Evolutionary conservation across 2,329 filamentous ascomycete species (phyloP).

Genomic region (Aspergillus intermedius): DNA sequence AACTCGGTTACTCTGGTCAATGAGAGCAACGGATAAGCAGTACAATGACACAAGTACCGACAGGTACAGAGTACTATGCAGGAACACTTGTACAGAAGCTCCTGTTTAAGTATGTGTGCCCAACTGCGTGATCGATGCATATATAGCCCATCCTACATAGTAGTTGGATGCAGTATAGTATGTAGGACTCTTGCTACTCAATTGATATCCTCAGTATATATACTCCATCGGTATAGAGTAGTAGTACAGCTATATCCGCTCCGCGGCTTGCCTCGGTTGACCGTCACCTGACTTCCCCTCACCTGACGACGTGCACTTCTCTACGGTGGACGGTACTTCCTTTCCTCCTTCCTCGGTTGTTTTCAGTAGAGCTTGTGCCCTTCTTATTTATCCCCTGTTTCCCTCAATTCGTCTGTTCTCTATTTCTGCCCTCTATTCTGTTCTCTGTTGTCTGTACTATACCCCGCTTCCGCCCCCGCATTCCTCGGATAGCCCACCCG

Average conservation of each 20-base stretch:
- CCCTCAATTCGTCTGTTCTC: no score
- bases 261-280: slow-evolving; percentile 19
- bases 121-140: no score
- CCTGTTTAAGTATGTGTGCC: no score
- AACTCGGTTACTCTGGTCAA: no score
- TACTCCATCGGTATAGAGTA: background rate
- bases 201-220: no score
- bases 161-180: no score
- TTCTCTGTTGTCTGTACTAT: background rate
- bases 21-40: no score
- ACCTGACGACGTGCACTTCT: background rate
- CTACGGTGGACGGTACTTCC: background rate
- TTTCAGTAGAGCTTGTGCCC: background rate
- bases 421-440: background rate
- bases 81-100: no score
- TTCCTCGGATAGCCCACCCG: slow-evolving; percentile 9
- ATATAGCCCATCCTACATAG: no score
- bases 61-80: no score
- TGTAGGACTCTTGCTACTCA: no score
- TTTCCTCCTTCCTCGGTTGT: background rate
- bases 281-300: background rate
- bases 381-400: background rate
- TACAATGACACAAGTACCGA: no score
- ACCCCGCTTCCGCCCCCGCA: slow-evolving; percentile 2
- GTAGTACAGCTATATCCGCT: background rate